Conservation (phyloP, 2,329 filamentous ascomycete genomes). For the Fusarium acutatum region DNA sequence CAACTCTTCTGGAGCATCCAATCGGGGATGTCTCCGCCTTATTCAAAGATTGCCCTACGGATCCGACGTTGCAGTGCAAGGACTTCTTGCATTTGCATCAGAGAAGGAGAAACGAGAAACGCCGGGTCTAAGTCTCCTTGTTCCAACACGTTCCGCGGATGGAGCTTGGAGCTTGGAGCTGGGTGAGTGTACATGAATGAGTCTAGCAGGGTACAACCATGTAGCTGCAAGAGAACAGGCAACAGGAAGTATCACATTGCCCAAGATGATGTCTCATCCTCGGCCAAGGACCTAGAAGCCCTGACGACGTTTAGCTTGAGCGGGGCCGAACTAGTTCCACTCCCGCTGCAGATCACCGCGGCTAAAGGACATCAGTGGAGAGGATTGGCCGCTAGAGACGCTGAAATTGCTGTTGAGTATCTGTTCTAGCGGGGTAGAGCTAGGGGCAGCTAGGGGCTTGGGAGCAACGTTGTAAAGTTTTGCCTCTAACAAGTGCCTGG, state of each 20-base stretch:
- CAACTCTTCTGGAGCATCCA: not conserved
- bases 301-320: not conserved
- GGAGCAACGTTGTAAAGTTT: not conserved
- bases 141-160: not conserved
- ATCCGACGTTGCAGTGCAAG: not conserved
- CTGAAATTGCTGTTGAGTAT: not conserved
- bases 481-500: not conserved
- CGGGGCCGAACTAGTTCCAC: not conserved
- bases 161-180: not conserved
- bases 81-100: not conserved
- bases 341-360: conserved; percentile 1
- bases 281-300: not conserved
- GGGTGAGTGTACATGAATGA: not conserved
- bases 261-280: not conserved
- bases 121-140: not conserved
- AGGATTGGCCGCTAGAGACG: not conserved
- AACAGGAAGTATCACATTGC: not conserved
- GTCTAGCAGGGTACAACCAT: not conserved
- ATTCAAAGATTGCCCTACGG: not conserved
- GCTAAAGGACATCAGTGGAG: not conserved
- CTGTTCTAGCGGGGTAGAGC: not conserved
- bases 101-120: not conserved
- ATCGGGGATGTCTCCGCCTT: not conserved
- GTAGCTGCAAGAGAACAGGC: not conserved
- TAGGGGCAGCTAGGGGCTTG: not conserved